phyloP scores from a whole-genome alignment of 768 basidiomycete genomes.

The Paxillus involutus region DNA sequence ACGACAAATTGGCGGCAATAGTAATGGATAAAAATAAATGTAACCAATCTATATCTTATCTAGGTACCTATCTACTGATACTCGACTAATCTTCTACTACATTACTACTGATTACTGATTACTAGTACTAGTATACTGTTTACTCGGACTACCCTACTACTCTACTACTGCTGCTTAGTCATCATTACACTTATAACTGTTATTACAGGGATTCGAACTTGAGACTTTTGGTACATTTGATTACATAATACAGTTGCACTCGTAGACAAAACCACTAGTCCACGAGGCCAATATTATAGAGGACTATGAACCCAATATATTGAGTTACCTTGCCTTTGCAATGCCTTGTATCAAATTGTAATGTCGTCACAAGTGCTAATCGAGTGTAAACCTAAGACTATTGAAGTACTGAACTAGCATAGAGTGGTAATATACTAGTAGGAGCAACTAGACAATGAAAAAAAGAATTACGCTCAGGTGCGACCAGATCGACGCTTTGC shows the following conservation, averaged over 20 bases:
- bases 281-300: not conserved
- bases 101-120: too few relatives aligned
- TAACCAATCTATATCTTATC: not conserved
- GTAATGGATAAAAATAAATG: not conserved
- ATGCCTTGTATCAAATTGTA: not conserved
- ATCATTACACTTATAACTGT: not conserved
- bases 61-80: not conserved
- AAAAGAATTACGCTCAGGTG: not conserved
- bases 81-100: not conserved
- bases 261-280: not conserved
- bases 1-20: not conserved
- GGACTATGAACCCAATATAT: not conserved
- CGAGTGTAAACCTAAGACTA: not conserved
- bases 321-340: not conserved
- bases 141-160: too few relatives aligned
- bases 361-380: not conserved
- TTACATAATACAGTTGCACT: not conserved
- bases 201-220: not conserved
- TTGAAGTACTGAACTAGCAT: not conserved
- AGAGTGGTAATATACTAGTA: not conserved
- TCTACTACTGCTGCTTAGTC: too few relatives aligned
- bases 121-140: too few relatives aligned
- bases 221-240: not conserved
- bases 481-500: not conserved
- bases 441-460: not conserved